Conservation (phyloP, 78 protist species). For the Tieghemostelium lacteum region DNA sequence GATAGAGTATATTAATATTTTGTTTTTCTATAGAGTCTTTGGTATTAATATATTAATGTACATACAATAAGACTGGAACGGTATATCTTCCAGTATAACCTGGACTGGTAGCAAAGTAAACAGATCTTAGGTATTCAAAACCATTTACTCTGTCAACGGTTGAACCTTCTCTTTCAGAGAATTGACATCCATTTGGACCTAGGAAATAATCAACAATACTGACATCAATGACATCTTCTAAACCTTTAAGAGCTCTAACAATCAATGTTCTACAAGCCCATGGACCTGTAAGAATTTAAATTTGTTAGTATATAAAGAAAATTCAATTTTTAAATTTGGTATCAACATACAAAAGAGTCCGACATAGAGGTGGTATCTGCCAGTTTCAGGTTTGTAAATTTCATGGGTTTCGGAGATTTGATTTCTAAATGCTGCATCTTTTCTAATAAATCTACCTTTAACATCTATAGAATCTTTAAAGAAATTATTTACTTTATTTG, state of each 20-base stretch:
- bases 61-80: conserved; percentile 94
- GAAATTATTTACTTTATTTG: background rate
- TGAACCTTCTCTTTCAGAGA: conserved; percentile 21
- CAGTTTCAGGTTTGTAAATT: conserved; percentile 28
- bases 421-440: background rate
- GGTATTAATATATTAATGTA: no score
- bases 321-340: no score
- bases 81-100: conserved; percentile 76
- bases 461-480: conserved; percentile 20
- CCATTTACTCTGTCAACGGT: conserved; percentile 50
- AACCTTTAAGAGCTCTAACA: conserved; percentile 80
- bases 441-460: conserved; percentile 24
- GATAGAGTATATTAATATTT: no score
- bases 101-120: conserved; percentile 4
- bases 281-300: no score
- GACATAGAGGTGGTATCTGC: conserved; percentile 15
- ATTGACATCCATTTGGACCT: conserved; percentile 47
- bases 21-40: no score
- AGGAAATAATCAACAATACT: conserved; percentile 43
- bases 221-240: conserved; percentile 80
- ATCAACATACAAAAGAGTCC: no score
- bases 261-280: background rate
- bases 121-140: background rate
- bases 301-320: no score
- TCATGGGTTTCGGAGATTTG: background rate